Evolutionary conservation across 1,284 basidiomycete genomes (phyloP), one percentile per base, ranked within the genome.

Genomic region (Bondarzewia mesenterica): DNA sequence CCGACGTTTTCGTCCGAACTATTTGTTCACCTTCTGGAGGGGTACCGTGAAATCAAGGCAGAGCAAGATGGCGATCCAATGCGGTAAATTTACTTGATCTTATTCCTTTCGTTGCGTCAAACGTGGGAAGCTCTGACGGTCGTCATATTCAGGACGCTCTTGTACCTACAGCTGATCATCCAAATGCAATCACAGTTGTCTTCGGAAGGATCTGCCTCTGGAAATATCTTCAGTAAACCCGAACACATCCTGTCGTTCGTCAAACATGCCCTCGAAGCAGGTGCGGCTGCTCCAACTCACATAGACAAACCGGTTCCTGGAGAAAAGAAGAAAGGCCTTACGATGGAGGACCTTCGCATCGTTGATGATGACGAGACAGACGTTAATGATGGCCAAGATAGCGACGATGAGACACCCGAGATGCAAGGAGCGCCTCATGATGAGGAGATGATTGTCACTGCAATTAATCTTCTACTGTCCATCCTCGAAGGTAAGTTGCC

Each of bases 231-330:
- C 42, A 77, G 73, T 45, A 78, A 82, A 46, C 82, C 87, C 1
- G 74, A 77, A 12, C 82, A 92, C 50, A 75, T 93, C 7, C 64
- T 94, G 12, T 71, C 74, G 1, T 95, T 94, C 59, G 74, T 95
- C 35, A 85, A 85, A 51, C 81, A 89, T 51, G 83, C 85, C 1
- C 61, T 86, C 5, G 67, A 67, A 41, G 58, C 61, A 2, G 54
- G 55, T 14, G 25, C 15, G 5, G 6, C 52, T 35, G 60, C 70
- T 5, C 50, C 61, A 10, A 23, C 51, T 27, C 46, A 54, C 55
- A 18, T 41, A 53, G 36, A n/a, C 48, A 38, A 48, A 47, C 50
- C 37, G 45, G 21, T 5, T n/a, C 20, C 29, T 27, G 40, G 42
- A 46, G n/a, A 32, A 49, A 41, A 27, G 25, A 20, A 16, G 15